Base-by-base conservation (phyloP, 441 rosid species). In the Erysimum cheiri region DNA sequence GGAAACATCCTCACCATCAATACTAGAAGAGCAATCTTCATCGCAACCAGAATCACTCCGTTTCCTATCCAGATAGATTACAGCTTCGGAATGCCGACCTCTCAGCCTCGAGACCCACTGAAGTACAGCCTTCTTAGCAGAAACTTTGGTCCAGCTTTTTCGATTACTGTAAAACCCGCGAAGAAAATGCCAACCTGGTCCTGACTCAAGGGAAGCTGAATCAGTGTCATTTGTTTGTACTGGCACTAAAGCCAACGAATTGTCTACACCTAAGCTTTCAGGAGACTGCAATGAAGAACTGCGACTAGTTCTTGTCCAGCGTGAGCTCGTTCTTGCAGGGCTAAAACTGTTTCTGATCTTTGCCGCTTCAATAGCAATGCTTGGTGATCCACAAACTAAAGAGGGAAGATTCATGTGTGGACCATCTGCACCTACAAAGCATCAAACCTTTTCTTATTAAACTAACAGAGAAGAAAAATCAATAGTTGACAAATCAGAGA, bases 161-260 rank as follows among this genome's bases (percentile, higher is more conserved):
- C 70, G 71, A 70, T 80, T 83, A 59, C 69, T 50, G 50, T 89
- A 48, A 44, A 77, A 19, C 63, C 84, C 70, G 32, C 85, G 85
- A 63, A 90, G 83, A 26, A 87, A 57, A 48, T 78, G 77, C 99
- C 99, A 92, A 50, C 97, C 79, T 22, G 71, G 78, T 78, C 77
- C 87, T 29, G 76, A 49, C 47, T 62, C 81, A 64, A 71, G 35
- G 9, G 81, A 68, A 75, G 75, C 88, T 15, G 75, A 49, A 54
- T 60, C 80, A 67, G 28, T 49, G 73, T 80, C 83, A 46, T 36
- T 76, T 11, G 67, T 41, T 67, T 78, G 78, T 55, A 81, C 39
- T 4, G 88, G 85, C 49, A 85, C 89, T 78, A 88, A 60, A 35
- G 86, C 93, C 75, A 85, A 72, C 0, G 87, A 79, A 69, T 84